Percentiles rank a stretch among this genome's conserved stretches.
These are phyloP conservation scores for Hirsutella rhossiliensis DNA, from an alignment of 2,329 filamentous ascomycete species.

Conservation along the genomic window DNA sequence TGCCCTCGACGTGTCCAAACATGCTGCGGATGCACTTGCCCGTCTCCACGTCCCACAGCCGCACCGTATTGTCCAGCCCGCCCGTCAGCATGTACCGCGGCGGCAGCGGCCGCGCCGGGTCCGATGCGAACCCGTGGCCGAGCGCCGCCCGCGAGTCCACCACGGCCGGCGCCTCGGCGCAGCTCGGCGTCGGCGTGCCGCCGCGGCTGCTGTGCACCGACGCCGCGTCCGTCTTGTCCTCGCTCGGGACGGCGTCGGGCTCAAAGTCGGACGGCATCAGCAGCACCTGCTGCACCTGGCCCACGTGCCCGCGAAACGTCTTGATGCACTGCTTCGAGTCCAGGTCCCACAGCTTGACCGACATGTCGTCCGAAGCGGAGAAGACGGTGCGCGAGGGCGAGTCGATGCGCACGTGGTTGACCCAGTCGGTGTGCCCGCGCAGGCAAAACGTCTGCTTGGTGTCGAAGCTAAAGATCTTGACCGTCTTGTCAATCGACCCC, in stretches of 20 bases:
- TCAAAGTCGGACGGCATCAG: conserved; percentile 81
- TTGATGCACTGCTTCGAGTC: conserved; percentile 70
- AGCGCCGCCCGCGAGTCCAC: conserved; percentile 42
- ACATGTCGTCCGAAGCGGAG: conserved; percentile 88
- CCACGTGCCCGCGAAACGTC: conserved; percentile 78
- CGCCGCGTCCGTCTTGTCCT: conserved; percentile 39
- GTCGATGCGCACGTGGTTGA: conserved; percentile 90
- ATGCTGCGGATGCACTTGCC: conserved; percentile 81
- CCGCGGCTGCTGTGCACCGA: conserved; percentile 38
- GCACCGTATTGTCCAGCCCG: conserved; percentile 80
- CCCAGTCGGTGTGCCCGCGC: conserved; percentile 83
- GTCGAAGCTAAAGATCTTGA: conserved; percentile 88
- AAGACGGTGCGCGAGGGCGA: conserved; percentile 72
- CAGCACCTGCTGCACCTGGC: conserved; percentile 86
- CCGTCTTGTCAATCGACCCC: conserved; percentile 77
- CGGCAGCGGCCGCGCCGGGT: conserved; percentile 55
- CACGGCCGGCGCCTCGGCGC: conserved; percentile 15
- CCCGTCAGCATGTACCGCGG: conserved; percentile 89
- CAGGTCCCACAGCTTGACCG: conserved; percentile 84
- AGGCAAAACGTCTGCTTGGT: conserved; percentile 71
- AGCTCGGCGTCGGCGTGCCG: conserved; percentile 22
- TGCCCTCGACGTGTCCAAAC: conserved; percentile 92
- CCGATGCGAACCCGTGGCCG: conserved; percentile 48
- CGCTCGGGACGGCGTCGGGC: conserved; percentile 53
- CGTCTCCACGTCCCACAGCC: conserved; percentile 79